Conservation (phyloP, 306 rosid species). For the Vigna hirtella region DNA sequence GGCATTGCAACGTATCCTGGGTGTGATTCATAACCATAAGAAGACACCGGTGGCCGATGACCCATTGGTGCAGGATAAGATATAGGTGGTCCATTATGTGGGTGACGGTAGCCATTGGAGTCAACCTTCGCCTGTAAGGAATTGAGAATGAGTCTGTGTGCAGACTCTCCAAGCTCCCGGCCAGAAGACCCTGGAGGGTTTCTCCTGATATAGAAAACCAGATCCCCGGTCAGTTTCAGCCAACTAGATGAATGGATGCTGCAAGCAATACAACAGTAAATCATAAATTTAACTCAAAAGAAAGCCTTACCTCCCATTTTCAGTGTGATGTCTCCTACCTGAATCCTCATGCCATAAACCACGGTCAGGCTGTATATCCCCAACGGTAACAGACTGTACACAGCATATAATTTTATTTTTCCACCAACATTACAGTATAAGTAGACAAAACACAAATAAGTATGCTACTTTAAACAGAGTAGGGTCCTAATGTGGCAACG, state of each 20-base stretch:
- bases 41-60: slow-evolving; percentile 42
- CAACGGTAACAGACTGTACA: slow-evolving; percentile 65
- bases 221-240: slow-evolving; percentile 7
- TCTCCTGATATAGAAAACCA: slow-evolving; percentile 56
- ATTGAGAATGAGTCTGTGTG: slow-evolving; percentile 69
- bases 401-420: background rate
- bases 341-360: slow-evolving; percentile 91
- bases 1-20: slow-evolving; percentile 49
- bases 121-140: slow-evolving; percentile 60
- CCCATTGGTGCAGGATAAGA: slow-evolving; percentile 44
- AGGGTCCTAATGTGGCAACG: background rate
- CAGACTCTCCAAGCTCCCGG: slow-evolving; percentile 70
- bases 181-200: slow-evolving; percentile 74
- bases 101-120: slow-evolving; percentile 49
- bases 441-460: slow-evolving; percentile 16
- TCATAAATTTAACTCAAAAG: slow-evolving; percentile 22
- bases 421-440: background rate
- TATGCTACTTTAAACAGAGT: background rate
- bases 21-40: slow-evolving; percentile 47
- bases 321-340: slow-evolving; percentile 55
- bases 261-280: slow-evolving; percentile 27
- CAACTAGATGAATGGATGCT: slow-evolving; percentile 10
- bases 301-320: slow-evolving; percentile 60
- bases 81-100: slow-evolving; percentile 42
- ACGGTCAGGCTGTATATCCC: slow-evolving; percentile 81